Evolutionary conservation across 106 monocot species (phyloP), one percentile per base, ranked within the genome.

Genomic region (Acorus gramineus): DNA sequence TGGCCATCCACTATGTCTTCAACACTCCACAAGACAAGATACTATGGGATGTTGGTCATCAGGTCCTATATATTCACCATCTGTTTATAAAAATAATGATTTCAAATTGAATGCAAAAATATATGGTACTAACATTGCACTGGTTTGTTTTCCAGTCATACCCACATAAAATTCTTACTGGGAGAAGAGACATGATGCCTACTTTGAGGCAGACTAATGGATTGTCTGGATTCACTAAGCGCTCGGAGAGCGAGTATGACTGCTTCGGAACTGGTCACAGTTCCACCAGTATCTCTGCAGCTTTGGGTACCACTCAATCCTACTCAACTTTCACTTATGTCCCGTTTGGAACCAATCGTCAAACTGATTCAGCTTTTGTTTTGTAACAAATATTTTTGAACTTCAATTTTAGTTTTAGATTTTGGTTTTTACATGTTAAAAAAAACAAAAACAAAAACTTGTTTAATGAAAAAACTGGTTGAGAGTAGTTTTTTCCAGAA

Each of bases 41-140:
- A 52, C 67, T 93, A 9, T 93, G 93, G 93, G 93, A 93, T 73
- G 93, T 93, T 56, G 93, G 93, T 51, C 93, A 93, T 71, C 93
- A 93, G 93, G 93, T 86, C 46, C 55, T 68, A 49, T 28, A 5
- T 13, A 14, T 14, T 55, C 49, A 28, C 14, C 28, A 6, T 28
- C 46, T 46, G 13, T 49, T 8, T 49, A 13, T 49, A 28, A 28
- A 28, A 28, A 28, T 28, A 57, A 48, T 65, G 49, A 65, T 28
- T 51, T 6, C 65, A 12, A 13, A 49, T 11, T 11, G n/a, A 11
- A 49, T 50, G 65, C 49, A 65, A 65, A 65, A 43, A 54, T 4
- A 28, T 43, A 53, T 14, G 10, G 10, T 45, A 42, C n/a, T 52
- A 11, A 50, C 8, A 52, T 65, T 48, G 8, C 3, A 8, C 9